Evolutionary conservation across 495 filamentous ascomycete genomes (phyloP), one percentile per base, ranked within the genome.

Genomic region (Penicillium coffeae): DNA sequence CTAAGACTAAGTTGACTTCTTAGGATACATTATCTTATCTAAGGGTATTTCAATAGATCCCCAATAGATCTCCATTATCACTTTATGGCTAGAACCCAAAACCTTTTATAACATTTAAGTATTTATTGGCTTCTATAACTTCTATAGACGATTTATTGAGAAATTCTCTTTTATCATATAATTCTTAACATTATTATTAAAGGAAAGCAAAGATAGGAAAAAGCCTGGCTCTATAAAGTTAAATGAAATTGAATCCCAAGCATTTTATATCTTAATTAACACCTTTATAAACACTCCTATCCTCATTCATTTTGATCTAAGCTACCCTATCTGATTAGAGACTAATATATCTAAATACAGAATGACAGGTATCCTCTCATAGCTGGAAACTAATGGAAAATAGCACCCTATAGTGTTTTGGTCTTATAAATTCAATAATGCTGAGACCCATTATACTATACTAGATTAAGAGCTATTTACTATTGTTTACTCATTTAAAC

Each of bases 401-500:
- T 44, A 27, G 6, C 22, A 44, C 13, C 21, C 21, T 15, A 14
- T 44, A 6, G 25, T 16, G 4, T 44, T 44, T 16, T 44, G 22
- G 41, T 44, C 22, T 6, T 2, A 33, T 10, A 44, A 46, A 16
- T 44, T 44, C 16, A 7, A 7, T 3, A 16, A 18, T 6, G 14
- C 20, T 2, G 21, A 44, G 21, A 10, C 25, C 41, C 41, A 48
- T 12, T 39, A 48, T n/a, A 19, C 18, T 16, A 48, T 30, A 15
- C 15, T 15, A 3, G 34, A 48, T 13, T 15, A 50, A 22, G 21
- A 50, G 21, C 21, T 44, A 3, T 44, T 27, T 30, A 30, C 41
- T 25, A 44, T 44, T 33, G 16, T 44, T 13, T 25, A 44, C 19
- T 44, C 16, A 8, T 44, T 44, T 44, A 44, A 44, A 16, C 14